These are phyloP conservation scores for Sporisorium reilianum DNA, from an alignment of 1,284 basidiomycete species.

Conservation along the genomic window DNA sequence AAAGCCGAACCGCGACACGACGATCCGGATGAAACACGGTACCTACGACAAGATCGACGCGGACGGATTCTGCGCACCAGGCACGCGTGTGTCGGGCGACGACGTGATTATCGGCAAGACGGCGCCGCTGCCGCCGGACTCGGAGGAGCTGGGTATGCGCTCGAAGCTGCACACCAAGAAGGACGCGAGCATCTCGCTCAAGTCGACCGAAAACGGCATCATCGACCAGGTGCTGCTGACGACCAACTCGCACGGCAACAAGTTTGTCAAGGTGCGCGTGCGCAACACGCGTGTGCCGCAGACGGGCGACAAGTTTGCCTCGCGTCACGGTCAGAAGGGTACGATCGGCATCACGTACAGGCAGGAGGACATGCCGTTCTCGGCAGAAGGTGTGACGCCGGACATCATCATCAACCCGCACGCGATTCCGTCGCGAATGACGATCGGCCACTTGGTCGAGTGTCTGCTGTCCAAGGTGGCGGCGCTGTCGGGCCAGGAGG, in stretches of 20 bases:
- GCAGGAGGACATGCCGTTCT: conserved; percentile 99
- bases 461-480: conserved; percentile 96
- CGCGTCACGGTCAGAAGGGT: conserved; percentile 99
- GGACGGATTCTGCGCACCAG: conserved; percentile 94
- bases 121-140: conserved; percentile 94
- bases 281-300: conserved; percentile 95
- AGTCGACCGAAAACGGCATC: conserved; percentile 96
- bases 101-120: conserved; percentile 99
- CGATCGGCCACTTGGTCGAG: conserved; percentile 99
- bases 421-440: conserved; percentile 99
- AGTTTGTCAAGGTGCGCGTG: conserved; percentile 98
- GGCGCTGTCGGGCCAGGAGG: conserved; percentile 94
- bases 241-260: conserved; percentile 93
- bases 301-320: conserved; percentile 99
- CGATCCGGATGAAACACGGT: conserved; percentile 95
- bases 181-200: conserved; percentile 96
- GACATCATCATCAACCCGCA: conserved; percentile 99
- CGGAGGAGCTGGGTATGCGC: conserved; percentile 94
- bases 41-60: conserved; percentile 98
- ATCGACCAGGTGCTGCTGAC: conserved; percentile 98
- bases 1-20: conserved; percentile 92
- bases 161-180: conserved; percentile 89
- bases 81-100: conserved; percentile 93
- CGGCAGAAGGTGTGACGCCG: conserved; percentile 92
- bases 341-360: conserved; percentile 99